Evolutionary conservation across 441 rosid species (phyloP), one percentile per base, ranked within the genome.

Genomic region (Codiaeum variegatum): DNA sequence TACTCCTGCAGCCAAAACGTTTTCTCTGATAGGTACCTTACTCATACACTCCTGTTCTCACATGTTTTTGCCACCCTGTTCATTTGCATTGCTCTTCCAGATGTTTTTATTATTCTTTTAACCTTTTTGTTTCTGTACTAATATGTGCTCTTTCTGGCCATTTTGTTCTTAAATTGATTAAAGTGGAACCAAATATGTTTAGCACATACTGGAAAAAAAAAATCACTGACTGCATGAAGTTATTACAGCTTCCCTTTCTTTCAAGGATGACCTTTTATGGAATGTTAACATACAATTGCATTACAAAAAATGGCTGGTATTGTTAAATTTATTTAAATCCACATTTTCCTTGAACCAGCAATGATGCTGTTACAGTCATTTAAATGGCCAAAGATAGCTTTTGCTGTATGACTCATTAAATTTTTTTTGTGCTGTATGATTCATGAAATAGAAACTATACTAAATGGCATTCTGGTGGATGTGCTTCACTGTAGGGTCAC

Each of bases 1-100:
- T 83, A 77, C 82, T 78, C 95, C 98, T 40, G 85, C 93, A 56
- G 99, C 86, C 78, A 95, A 95, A 85, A 85, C 88, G 86, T 95
- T 95, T 81, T 87, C 98, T 77, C 81, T 93, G 88, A 84, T 83
- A 84, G 99, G 99, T 95, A 85, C 32, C 67, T 62, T 3, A 21
- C 62, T 77, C 58, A 64, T 10, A 11, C 28, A 72, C 18, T 55
- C 6, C 70, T 28, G 59, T 52, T 46, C 12, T 23, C 32, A 34
- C 34, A 12, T 65, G 34, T 31, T 46, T 61, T 67, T 72, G 40
- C 65, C 62, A 21, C 28, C 55, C 44, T 71, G 21, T 64, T 64
- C 51, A 51, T 68, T 16, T 16, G 28, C 15, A 23, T 34, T 36
- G 3, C 54, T 58, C 62, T 15, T 60, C 31, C 13, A 12, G 19